Conservation (phyloP, 78 protist genomes). For the Cavenderia fasciculata region DNA sequence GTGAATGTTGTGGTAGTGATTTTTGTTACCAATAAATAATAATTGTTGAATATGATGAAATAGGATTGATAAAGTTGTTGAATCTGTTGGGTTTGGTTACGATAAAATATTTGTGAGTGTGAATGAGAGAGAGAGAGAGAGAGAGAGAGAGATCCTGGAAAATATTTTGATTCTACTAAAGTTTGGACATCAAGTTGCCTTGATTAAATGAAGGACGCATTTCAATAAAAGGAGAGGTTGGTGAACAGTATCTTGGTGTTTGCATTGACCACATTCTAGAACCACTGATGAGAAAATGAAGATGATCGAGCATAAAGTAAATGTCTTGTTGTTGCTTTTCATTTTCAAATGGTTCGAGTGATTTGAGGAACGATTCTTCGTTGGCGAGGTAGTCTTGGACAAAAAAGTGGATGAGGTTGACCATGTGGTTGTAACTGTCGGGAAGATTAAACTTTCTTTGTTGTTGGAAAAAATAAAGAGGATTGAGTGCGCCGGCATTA, state of each 20-base stretch:
- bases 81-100: no score
- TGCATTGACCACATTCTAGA: slow-evolving; percentile 74
- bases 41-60: no score
- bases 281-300: slow-evolving; percentile 37
- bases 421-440: slow-evolving; percentile 39
- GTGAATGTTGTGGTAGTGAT: no score
- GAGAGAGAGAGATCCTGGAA: no score
- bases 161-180: no score
- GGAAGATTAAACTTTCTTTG: slow-evolving; percentile 7
- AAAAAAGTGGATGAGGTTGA: slow-evolving; percentile 30
- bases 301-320: slow-evolving; percentile 44
- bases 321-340: background rate
- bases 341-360: background rate
- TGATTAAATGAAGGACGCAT: no score
- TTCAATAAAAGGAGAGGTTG: slow-evolving; percentile 75
- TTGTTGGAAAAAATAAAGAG: slow-evolving; percentile 41
- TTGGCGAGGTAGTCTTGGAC: background rate
- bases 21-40: no score
- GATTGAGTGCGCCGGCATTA: slow-evolving; percentile 45
- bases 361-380: slow-evolving; percentile 29
- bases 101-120: no score
- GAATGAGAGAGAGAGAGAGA: no score
- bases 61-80: no score
- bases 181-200: no score
- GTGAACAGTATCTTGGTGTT: slow-evolving; percentile 61